These are phyloP conservation scores for Purpureocillium lavendulum DNA, from an alignment of 2,329 filamentous ascomycete species.

Conservation along the genomic window DNA sequence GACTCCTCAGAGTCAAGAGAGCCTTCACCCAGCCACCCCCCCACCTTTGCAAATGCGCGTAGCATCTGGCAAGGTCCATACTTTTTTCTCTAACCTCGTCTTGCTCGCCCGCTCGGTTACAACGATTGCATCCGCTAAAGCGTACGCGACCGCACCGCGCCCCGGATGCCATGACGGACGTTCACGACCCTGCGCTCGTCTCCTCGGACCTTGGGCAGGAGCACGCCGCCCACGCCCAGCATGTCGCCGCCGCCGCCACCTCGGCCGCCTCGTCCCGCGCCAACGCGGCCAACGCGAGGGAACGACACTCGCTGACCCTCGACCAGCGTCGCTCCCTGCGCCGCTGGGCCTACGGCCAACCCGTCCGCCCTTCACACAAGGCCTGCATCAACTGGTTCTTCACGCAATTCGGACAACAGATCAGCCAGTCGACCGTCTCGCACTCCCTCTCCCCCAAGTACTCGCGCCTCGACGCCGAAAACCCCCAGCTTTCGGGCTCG, in stretches of 20 bases:
- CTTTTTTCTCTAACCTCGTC: slow-evolving; percentile 15
- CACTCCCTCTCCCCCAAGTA: slow-evolving; percentile 56
- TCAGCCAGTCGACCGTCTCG: slow-evolving; percentile 55
- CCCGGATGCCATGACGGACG: slow-evolving; percentile 25
- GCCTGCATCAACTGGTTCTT: slow-evolving; percentile 57
- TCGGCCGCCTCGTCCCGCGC: neutral
- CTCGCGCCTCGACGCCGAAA: slow-evolving; percentile 50
- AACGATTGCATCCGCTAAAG: slow-evolving; percentile 25
- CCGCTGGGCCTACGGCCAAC: slow-evolving; percentile 49
- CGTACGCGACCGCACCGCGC: too few species aligned
- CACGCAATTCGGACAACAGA: slow-evolving; percentile 47
- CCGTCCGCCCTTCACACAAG: slow-evolving; percentile 50
- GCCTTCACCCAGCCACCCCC: neutral
- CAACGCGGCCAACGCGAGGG: slow-evolving; percentile 24
- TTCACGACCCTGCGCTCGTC: slow-evolving; percentile 27
- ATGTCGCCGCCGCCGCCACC: slow-evolving; percentile 3
- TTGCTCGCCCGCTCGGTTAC: slow-evolving; percentile 28
- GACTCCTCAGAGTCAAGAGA: too few species aligned
- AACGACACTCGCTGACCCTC: slow-evolving; percentile 53
- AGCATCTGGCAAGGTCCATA: too few species aligned
- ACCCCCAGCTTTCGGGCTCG: slow-evolving; percentile 52
- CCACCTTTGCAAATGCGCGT: too few species aligned
- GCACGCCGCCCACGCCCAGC: neutral
- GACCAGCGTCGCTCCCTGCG: slow-evolving; percentile 54
- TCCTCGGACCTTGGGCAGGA: slow-evolving; percentile 17